Percentiles rank a stretch among this genome's conserved stretches.
Evolutionary conservation across 2,329 filamentous ascomycete genomes (phyloP).

Genomic region (Fusarium nisikadoi): DNA sequence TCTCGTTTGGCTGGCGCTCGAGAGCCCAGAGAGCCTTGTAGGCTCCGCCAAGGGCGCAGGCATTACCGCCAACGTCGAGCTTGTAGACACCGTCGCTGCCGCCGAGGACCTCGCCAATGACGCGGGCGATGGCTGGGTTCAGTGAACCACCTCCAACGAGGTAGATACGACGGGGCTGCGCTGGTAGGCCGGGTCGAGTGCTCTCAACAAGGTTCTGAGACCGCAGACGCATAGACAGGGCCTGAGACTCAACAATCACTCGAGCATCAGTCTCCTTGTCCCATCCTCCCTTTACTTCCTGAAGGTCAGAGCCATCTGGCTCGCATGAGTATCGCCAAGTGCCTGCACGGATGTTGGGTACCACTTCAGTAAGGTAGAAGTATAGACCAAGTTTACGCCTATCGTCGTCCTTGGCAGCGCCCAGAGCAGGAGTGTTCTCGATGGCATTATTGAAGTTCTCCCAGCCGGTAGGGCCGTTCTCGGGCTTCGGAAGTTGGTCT

Average conservation of each 20-base stretch:
- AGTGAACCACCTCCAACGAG: conserved; percentile 92
- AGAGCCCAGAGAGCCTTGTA: conserved; percentile 97
- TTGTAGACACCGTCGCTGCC: conserved; percentile 90
- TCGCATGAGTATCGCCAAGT: conserved; percentile 83
- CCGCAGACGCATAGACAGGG: conserved; percentile 88
- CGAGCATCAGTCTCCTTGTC: conserved; percentile 78
- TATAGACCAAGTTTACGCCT: conserved; percentile 90
- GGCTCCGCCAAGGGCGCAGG: conserved; percentile 91
- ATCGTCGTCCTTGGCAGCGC: conserved; percentile 61
- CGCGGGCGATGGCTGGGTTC: conserved; percentile 87
- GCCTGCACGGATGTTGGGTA: conserved; percentile 87
- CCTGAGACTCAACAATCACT: conserved; percentile 92
- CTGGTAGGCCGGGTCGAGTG: conserved; percentile 68
- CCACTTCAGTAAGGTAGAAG: conserved; percentile 94
- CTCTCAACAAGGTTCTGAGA: conserved; percentile 78
- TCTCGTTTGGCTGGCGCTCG: conserved; percentile 74
- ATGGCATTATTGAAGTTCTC: conserved; percentile 81
- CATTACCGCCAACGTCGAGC: conserved; percentile 93
- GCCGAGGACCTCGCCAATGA: conserved; percentile 89
- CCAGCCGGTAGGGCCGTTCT: conserved; percentile 70
- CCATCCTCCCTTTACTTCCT: conserved; percentile 51
- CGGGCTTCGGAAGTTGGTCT: conserved; percentile 74
- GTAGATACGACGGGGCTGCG: conserved; percentile 90
- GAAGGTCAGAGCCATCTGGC: conserved; percentile 64
- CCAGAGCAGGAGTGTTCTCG: conserved; percentile 74